Base-by-base conservation (phyloP, 805 yeast genomes). In the Teunomyces stri region DNA sequence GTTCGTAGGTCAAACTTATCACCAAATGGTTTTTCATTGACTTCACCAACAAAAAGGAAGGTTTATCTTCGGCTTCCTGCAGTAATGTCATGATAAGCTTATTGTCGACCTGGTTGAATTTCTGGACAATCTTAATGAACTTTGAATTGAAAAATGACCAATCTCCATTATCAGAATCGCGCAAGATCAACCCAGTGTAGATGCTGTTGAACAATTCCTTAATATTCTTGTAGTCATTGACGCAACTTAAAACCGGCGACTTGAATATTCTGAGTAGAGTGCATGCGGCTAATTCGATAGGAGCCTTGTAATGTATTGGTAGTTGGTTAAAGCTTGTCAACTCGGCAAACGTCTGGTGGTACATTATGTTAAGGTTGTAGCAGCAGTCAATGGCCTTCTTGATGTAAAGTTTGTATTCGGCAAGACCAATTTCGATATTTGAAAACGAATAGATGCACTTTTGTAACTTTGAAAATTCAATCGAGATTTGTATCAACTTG, bases 291-390 rank as follows among this genome's bases (percentile, higher is more conserved):
- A 68, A 60, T 42, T 70, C 74, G 20, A 72, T 51, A 13, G 71
- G 64, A 48, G 70, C 71, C 41, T 65, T 68, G 50, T 62, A 69
- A 55, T 72, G 74, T 31, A 72, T 60, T 2, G 78, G 77, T n/a
- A 70, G 51, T 53, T 53, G 70, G 48, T 62, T 61, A 44, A 52
- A 59, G 47, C 53, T 52, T 47, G 43, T 43, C 30, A 43, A 28
- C 43, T 55, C 52, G 35, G 53, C 48, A 25, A 62, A 53, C n/a
- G 56, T 53, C 11, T 40, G 46, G 42, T 61, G 60, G 44, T 63
- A 62, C 20, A 68, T 42, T 11, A 54, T 52, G 15, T 70, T 55
- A 18, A 72, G 56, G 6, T 49, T 25, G 42, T 58, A 61, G 37
- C 69, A 62, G 33, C 68, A 60, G 16, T 47, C 38, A 2, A 66